phyloP scores from a whole-genome alignment of 2,329 filamentous ascomycete species.

The Fusarium pilosicola region DNA sequence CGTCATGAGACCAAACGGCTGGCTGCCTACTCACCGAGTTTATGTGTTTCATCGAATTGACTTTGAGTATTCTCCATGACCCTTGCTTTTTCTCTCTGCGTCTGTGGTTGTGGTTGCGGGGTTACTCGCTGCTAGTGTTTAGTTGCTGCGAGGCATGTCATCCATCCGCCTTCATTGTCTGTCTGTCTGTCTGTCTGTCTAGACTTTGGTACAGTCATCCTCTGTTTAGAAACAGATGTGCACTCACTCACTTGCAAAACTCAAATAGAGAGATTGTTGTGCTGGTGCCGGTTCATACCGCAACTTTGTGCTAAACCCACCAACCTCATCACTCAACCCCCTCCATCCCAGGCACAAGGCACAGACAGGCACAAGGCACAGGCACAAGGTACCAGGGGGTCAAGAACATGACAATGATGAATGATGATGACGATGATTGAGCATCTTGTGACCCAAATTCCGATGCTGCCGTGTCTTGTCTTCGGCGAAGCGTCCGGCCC shows the following conservation, averaged over 20 bases:
- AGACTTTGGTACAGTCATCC: slow-evolving; percentile 18
- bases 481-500: neutral
- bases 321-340: slow-evolving; percentile 1
- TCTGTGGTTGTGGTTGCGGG: slow-evolving; percentile 38
- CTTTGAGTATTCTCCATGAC: slow-evolving; percentile 20
- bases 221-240: neutral
- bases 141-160: slow-evolving; percentile 31
- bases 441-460: slow-evolving; percentile 9
- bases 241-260: neutral
- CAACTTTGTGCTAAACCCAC: slow-evolving; percentile 18
- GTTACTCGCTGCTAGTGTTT: slow-evolving; percentile 38
- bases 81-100: slow-evolving; percentile 21
- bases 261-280: neutral
- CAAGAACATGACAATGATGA: slow-evolving; percentile 15
- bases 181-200: slow-evolving; percentile 31
- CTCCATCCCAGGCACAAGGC: slow-evolving; percentile 25
- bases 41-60: slow-evolving; percentile 26
- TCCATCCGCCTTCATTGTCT: slow-evolving; percentile 6
- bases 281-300: slow-evolving; percentile 27
- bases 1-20: slow-evolving; percentile 19
- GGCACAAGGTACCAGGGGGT: slow-evolving; percentile 26
- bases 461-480: slow-evolving; percentile 9
- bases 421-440: slow-evolving; percentile 5
- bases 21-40: slow-evolving; percentile 34
- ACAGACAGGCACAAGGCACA: slow-evolving; percentile 16